Evolutionary conservation across 345 rosid species (phyloP).

Genomic region (Passiflora organensis): DNA sequence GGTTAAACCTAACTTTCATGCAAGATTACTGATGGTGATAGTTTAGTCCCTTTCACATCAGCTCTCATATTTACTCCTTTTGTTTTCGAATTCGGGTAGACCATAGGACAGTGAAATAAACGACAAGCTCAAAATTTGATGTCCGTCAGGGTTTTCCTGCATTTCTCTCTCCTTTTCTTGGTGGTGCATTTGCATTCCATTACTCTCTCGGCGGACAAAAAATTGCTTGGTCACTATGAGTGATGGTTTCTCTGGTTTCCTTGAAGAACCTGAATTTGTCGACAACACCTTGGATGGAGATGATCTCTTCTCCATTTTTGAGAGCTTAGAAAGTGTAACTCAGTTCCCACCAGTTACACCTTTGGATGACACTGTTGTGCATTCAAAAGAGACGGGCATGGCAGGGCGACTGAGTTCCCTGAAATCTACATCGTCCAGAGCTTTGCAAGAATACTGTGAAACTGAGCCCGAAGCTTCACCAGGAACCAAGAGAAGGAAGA

Average conservation of each 20-base stretch:
- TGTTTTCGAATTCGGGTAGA: constrained; percentile 10
- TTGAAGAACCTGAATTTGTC: constrained; percentile 47
- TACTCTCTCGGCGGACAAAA: constrained; percentile 7
- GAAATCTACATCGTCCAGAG: constrained; percentile 31
- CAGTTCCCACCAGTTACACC: constrained; percentile 49
- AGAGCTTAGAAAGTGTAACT: constrained; percentile 53
- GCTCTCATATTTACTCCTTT: constrained; percentile 36
- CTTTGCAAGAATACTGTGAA: constrained; percentile 18
- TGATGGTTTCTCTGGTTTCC: constrained; percentile 39
- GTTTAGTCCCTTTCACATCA: constrained; percentile 51
- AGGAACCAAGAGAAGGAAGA: constrained; percentile 42
- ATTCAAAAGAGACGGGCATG: no score
- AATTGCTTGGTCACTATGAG: no score
- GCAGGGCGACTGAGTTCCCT: constrained; percentile 22
- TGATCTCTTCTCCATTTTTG: constrained; percentile 72
- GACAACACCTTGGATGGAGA: constrained; percentile 52
- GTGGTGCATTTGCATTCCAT: constrained; percentile 9
- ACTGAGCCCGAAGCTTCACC: constrained; percentile 36
- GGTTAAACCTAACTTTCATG: background rate
- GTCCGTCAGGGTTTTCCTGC: background rate
- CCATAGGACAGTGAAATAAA: no score
- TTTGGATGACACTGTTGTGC: constrained; percentile 28
- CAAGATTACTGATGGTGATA: constrained; percentile 47
- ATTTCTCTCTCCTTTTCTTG: constrained; percentile 8
- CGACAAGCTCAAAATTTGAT: background rate